Evolutionary conservation across 2,329 filamentous ascomycete genomes (phyloP).

Genomic region (Trichothecium roseum): DNA sequence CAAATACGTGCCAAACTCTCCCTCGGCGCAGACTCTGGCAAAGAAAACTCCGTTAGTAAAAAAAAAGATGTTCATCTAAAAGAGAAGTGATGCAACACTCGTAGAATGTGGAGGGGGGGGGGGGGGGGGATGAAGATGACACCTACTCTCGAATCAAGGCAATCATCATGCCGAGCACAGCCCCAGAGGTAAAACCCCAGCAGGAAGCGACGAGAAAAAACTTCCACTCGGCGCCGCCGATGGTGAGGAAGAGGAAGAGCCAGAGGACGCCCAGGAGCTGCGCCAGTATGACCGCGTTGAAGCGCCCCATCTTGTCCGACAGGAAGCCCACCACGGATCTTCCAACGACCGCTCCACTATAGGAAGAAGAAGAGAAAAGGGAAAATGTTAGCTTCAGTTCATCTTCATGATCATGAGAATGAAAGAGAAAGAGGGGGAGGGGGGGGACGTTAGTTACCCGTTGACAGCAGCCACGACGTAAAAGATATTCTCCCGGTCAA

Average conservation of each 20-base stretch:
- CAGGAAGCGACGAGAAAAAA: conserved; percentile 4
- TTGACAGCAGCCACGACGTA: conserved; percentile 5
- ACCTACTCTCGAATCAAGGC: conserved; percentile 5
- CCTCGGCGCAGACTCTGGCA: conserved; percentile 2
- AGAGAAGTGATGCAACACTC: too few species aligned
- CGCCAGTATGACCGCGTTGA: conserved; percentile 5
- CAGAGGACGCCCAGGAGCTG: conserved; percentile 1
- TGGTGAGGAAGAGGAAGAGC: conserved; percentile 4
- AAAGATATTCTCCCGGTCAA: conserved; percentile 3
- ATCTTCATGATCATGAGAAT: background rate
- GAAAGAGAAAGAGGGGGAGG: background rate
- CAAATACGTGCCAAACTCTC: conserved; percentile 5
- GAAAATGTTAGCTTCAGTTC: too few species aligned
- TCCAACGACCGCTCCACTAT: conserved; percentile 3
- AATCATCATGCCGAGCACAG: conserved; percentile 4
- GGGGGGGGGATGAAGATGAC: too few species aligned
- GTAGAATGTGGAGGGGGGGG: too few species aligned
- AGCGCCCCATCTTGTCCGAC: conserved; percentile 4
- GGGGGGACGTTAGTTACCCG: conserved; percentile 1
- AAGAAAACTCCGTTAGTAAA: too few species aligned
- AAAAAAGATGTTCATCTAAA: too few species aligned
- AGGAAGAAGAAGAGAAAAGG: background rate
- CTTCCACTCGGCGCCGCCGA: background rate
- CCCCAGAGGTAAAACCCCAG: conserved; percentile 4
- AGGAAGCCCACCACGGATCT: conserved; percentile 2